Base-by-base conservation (phyloP, 2,329 filamentous ascomycete species). In the Penicillium paneum region DNA sequence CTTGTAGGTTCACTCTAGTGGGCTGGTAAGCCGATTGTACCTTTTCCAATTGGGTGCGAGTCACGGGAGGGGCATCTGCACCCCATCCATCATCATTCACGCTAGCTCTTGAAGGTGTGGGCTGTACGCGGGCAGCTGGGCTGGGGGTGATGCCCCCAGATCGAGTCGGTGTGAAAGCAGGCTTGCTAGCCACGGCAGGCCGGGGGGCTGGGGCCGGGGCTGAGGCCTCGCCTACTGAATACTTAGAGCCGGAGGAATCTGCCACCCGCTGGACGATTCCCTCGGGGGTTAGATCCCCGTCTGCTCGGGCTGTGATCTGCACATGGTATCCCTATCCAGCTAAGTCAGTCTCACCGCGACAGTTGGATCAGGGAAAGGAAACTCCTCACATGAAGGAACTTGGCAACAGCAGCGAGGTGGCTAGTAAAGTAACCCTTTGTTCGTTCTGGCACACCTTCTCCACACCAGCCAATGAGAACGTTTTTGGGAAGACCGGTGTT, bases 401-500 rank as follows among this genome's bases (percentile, higher is more conserved):
- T 97, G 58, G 91, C 87, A 35, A 97, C 91, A 44, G 91, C 88
- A 57, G 89, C 87, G 44, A 94, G 79, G 76, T 99, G 93, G 76
- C 91, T 97, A 63, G 91, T 96, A 72, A 99, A 99, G 77, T 97
- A 97, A 62, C 94, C 94, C 77, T 97, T 99, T 58, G 93, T 97
- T 67, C 93, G 83, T 77, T 99, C 94, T n/a, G 94, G 94, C 15
- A 99, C 94, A 65, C 94, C 94, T 70, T 95, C 93, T 63, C 94
- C 94, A 73, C 94, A 99, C 89, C 94, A 99, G 63, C 89, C 92
- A 71, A 99, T 91, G 63, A 99, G 82, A 56, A 96, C 90, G 71
- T 87, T 89, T 79, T 99, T 99, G 46, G 93, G 91, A 15, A 99
- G 83, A 21, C 81, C 79, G 3, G 89, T 90, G 74, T 99, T 99